A percentile compares a stretch with the other conserved stretches of the same genome.
Conservation (phyloP, 1,284 basidiomycete genomes). For the Baeospora myosura region DNA sequence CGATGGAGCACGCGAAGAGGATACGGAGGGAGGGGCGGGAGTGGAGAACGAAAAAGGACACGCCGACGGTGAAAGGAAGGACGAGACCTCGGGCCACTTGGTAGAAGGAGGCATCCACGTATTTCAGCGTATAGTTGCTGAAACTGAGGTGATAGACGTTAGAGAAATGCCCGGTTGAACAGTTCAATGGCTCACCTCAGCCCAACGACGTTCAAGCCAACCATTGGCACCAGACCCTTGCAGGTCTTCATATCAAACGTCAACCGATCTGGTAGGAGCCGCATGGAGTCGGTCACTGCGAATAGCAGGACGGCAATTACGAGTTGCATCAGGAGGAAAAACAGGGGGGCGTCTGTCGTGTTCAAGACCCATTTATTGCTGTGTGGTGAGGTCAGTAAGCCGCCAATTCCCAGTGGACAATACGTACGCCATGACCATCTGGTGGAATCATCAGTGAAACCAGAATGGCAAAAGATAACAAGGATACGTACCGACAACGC, state of each 20-base stretch:
- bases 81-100: conserved; percentile 84
- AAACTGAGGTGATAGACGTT: conserved; percentile 39
- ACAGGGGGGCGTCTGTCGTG: conserved; percentile 63
- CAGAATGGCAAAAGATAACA: background rate
- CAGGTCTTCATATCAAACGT: conserved; percentile 53
- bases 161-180: too few relatives aligned
- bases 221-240: conserved; percentile 68
- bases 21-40: conserved; percentile 68
- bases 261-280: conserved; percentile 55
- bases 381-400: conserved; percentile 6
- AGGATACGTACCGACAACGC: conserved; percentile 62
- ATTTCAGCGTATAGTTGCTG: conserved; percentile 87
- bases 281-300: conserved; percentile 50
- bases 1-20: conserved; percentile 62
- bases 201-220: conserved; percentile 69
- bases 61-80: conserved; percentile 78
- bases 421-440: conserved; percentile 79
- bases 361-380: conserved; percentile 81
- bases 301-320: conserved; percentile 74
- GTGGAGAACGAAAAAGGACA: conserved; percentile 67
- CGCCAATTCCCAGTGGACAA: background rate
- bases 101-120: conserved; percentile 88
- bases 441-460: conserved; percentile 4
- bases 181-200: conserved; percentile 64
- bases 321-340: conserved; percentile 80